Percentiles rank a stretch among this genome's conserved stretches.
phyloP scores from a whole-genome alignment of 768 basidiomycete genomes.

The Macrocybe gigantea region DNA sequence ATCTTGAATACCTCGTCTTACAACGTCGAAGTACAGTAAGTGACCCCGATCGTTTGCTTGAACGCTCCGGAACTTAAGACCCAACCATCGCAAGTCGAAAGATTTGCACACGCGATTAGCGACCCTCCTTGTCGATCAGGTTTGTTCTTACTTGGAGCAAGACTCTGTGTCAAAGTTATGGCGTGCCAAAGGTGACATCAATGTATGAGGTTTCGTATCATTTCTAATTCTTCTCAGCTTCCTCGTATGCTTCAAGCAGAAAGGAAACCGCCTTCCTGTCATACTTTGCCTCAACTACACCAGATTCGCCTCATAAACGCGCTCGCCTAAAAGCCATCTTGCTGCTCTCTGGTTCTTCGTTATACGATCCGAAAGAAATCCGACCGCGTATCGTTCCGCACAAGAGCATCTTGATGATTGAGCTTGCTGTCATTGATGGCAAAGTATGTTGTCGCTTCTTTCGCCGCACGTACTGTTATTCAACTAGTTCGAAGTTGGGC shows the following conservation, averaged over 20 bases:
- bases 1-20: constrained; percentile 78
- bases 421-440: constrained; percentile 72
- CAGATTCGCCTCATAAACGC: constrained; percentile 69
- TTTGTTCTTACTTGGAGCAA: constrained; percentile 43
- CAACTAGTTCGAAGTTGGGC: constrained; percentile 27
- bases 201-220: constrained; percentile 1
- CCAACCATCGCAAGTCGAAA: constrained; percentile 35
- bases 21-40: constrained; percentile 56
- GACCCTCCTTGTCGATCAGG: constrained; percentile 43
- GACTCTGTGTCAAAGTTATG: constrained; percentile 57
- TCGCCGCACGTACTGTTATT: neutral
- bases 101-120: constrained; percentile 68
- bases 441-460: constrained; percentile 42
- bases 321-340: constrained; percentile 70
- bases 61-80: neutral
- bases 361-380: constrained; percentile 54
- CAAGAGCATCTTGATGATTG: constrained; percentile 57
- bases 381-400: constrained; percentile 37
- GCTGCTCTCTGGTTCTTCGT: constrained; percentile 70
- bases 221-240: constrained; percentile 24
- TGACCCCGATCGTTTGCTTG: neutral
- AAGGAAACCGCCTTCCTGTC: constrained; percentile 50
- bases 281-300: constrained; percentile 81
- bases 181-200: constrained; percentile 53
- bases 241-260: constrained; percentile 44